A percentile compares a stretch with the other conserved stretches of the same genome.
phyloP scores from a whole-genome alignment of 2,329 filamentous ascomycete genomes.

The Cordyceps javanica region DNA sequence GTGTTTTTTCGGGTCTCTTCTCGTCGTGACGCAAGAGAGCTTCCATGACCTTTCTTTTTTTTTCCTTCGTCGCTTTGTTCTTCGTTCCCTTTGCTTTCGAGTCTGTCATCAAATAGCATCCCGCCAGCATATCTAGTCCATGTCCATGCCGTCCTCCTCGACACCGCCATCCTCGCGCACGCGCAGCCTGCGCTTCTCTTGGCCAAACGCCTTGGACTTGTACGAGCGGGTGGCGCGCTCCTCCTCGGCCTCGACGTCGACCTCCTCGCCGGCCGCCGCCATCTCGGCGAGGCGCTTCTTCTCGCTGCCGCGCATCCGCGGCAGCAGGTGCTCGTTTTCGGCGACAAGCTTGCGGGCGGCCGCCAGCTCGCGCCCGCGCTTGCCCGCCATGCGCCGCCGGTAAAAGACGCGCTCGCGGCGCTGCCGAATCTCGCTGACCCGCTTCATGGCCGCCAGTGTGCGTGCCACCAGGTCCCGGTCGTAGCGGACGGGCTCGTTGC shows the following conservation, averaged over 20 bases:
- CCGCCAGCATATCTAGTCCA: conserved; percentile 9
- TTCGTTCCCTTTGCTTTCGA: background rate
- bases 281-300: conserved; percentile 52
- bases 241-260: conserved; percentile 38
- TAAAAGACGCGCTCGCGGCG: conserved; percentile 88
- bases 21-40: background rate
- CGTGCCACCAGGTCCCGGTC: conserved; percentile 84
- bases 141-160: conserved; percentile 21
- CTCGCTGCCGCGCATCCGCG: conserved; percentile 61
- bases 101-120: background rate
- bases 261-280: conserved; percentile 43
- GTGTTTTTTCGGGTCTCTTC: background rate
- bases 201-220: conserved; percentile 35
- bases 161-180: conserved; percentile 32
- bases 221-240: conserved; percentile 20
- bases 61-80: too few species aligned
- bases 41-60: background rate
- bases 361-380: conserved; percentile 74
- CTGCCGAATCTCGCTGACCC: conserved; percentile 77
- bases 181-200: conserved; percentile 34
- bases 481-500: conserved; percentile 94
- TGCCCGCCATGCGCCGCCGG: conserved; percentile 87
- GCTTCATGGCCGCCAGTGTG: conserved; percentile 87
- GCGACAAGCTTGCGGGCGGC: conserved; percentile 81
- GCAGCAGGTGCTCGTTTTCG: conserved; percentile 88